Conservation (phyloP, 1,284 basidiomycete species). For the Cryptococcus floricola region DNA sequence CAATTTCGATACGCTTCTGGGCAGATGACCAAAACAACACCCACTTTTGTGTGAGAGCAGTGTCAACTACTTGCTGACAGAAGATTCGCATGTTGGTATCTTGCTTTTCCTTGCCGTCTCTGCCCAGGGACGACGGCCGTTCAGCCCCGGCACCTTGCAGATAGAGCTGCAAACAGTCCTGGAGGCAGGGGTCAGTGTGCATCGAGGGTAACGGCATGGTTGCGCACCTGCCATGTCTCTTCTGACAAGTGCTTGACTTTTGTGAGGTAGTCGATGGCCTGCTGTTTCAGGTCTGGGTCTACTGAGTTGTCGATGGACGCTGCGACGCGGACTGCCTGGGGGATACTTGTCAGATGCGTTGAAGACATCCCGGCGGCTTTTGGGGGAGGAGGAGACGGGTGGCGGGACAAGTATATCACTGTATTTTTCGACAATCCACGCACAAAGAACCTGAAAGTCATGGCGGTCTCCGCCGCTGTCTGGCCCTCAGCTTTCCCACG, state of each 20-base stretch:
- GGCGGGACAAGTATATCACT: neutral
- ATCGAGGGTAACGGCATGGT: neutral
- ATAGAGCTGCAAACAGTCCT: slow-evolving; percentile 50
- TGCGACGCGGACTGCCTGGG: slow-evolving; percentile 48
- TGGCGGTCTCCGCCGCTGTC: too few species aligned
- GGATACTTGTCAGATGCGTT: slow-evolving; percentile 46
- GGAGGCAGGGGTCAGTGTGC: neutral
- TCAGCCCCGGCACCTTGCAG: slow-evolving; percentile 49
- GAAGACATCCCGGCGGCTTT: slow-evolving; percentile 6
- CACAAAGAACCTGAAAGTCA: too few species aligned
- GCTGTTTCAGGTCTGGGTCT: slow-evolving; percentile 40
- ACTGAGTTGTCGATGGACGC: slow-evolving; percentile 37
- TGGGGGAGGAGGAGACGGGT: neutral
- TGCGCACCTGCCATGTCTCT: slow-evolving; percentile 50
- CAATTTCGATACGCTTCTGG: neutral
- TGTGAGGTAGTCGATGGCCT: slow-evolving; percentile 46
- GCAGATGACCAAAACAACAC: slow-evolving; percentile 3
- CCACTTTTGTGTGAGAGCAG: slow-evolving; percentile 43
- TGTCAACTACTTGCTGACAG: slow-evolving; percentile 49
- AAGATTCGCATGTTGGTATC: slow-evolving; percentile 46
- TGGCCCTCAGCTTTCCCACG: too few species aligned
- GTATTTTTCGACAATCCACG: too few species aligned
- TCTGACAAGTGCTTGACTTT: slow-evolving; percentile 47
- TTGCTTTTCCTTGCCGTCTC: slow-evolving; percentile 49
- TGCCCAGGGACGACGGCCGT: slow-evolving; percentile 30